A percentile compares a stretch with the other conserved stretches of the same genome.
phyloP scores from a whole-genome alignment of 2,329 filamentous ascomycete species.

The Alternaria incomplexa region DNA sequence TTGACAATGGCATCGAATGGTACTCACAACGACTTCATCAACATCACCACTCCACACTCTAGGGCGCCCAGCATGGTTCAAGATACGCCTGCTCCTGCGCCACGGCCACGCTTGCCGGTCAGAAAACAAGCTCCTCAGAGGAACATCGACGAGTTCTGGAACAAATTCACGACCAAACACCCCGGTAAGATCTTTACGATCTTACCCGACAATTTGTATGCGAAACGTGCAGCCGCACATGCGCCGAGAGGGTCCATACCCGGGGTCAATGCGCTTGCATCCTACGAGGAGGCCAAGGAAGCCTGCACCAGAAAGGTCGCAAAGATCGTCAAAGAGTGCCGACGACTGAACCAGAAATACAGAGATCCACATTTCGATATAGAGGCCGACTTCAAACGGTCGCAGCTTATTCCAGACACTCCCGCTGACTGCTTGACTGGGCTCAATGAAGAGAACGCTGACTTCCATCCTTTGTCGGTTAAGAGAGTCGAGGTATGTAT shows the following conservation, averaged over 20 bases:
- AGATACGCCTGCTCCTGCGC: constrained; percentile 23
- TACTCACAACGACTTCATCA: constrained; percentile 46
- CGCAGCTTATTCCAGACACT: constrained; percentile 37
- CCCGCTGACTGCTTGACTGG: constrained; percentile 59
- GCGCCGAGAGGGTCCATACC: constrained; percentile 60
- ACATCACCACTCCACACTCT: constrained; percentile 45
- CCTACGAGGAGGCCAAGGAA: constrained; percentile 74
- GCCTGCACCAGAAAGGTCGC: constrained; percentile 69
- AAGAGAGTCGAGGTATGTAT: constrained; percentile 67
- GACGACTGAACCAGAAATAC: constrained; percentile 83
- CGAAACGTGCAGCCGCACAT: constrained; percentile 64
- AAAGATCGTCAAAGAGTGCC: constrained; percentile 68
- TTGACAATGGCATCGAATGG: constrained; percentile 46
- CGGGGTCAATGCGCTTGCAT: constrained; percentile 68
- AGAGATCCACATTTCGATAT: constrained; percentile 87
- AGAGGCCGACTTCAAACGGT: constrained; percentile 72
- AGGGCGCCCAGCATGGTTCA: constrained; percentile 45
- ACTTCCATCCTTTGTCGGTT: constrained; percentile 70
- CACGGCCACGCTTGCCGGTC: constrained; percentile 31
- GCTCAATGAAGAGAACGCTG: constrained; percentile 47
- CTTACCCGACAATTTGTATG: constrained; percentile 71
- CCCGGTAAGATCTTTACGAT: constrained; percentile 76
- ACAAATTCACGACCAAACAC: constrained; percentile 69
- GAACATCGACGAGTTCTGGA: constrained; percentile 75
- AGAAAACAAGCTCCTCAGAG: constrained; percentile 68